A percentile compares a stretch with the other conserved stretches of the same genome.
Evolutionary conservation across 345 rosid genomes (phyloP).

Genomic region (Citrus hindsii): DNA sequence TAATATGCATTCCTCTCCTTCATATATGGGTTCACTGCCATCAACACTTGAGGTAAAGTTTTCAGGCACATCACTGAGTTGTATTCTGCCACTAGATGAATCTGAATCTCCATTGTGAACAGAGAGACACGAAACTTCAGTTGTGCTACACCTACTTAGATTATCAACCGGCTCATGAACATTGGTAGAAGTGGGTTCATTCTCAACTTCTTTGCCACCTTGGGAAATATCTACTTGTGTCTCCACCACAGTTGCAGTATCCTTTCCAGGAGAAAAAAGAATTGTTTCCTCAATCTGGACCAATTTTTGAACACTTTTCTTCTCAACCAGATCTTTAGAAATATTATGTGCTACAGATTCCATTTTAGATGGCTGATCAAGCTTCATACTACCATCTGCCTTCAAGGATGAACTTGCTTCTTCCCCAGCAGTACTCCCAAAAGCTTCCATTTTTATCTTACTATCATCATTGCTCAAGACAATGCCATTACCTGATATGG

Average conservation of each 20-base stretch:
- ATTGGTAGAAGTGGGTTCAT: slow-evolving; percentile 19
- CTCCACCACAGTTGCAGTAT: slow-evolving; percentile 20
- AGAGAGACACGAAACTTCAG: slow-evolving; percentile 21
- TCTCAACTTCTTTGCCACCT: slow-evolving; percentile 23
- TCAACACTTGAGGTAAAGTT: slow-evolving; percentile 50
- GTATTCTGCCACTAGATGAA: slow-evolving; percentile 45
- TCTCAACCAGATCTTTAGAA: slow-evolving; percentile 25
- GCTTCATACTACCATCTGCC: slow-evolving; percentile 27
- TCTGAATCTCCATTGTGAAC: slow-evolving; percentile 43
- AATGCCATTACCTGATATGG: slow-evolving; percentile 26
- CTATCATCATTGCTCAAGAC: slow-evolving; percentile 23
- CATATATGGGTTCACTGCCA: slow-evolving; percentile 90
- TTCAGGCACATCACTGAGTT: slow-evolving; percentile 45
- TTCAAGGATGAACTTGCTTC: slow-evolving; percentile 21
- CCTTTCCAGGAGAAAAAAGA: slow-evolving; percentile 30
- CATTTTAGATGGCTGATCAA: slow-evolving; percentile 29
- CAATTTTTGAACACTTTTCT: slow-evolving; percentile 17
- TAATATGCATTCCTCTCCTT: slow-evolving; percentile 90
- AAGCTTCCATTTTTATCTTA: slow-evolving; percentile 21
- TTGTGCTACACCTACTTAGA: slow-evolving; percentile 21
- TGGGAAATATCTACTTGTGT: slow-evolving; percentile 15
- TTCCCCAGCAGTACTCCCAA: slow-evolving; percentile 26
- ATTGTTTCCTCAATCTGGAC: slow-evolving; percentile 27
- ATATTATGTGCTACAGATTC: slow-evolving; percentile 24
- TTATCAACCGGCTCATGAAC: slow-evolving; percentile 34